A percentile compares a stretch with the other conserved stretches of the same genome.
Conservation (phyloP, 805 yeast genomes). For the Cyberlindnera americana region DNA sequence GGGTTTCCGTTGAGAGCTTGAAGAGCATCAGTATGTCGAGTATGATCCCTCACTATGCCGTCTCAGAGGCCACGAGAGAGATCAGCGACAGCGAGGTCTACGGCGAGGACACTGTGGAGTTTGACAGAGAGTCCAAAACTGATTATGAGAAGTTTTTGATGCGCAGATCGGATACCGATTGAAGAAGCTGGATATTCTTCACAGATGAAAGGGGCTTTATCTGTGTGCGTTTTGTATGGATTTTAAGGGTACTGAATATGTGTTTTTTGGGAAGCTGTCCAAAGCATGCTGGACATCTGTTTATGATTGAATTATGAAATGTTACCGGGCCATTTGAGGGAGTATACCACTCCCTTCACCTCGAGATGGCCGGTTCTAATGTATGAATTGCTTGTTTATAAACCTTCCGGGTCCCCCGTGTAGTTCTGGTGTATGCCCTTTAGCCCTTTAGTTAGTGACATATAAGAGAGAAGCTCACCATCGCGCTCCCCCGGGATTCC, state of each 20-base stretch:
- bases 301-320: background rate
- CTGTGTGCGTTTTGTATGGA: no score
- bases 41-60: conserved; percentile 28
- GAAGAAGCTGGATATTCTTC: background rate
- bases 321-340: background rate
- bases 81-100: conserved; percentile 10
- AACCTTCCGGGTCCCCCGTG: no score
- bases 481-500: no score
- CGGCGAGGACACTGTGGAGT: conserved; percentile 16
- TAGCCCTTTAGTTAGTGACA: no score
- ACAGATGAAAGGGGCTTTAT: background rate
- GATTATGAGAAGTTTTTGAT: conserved; percentile 25
- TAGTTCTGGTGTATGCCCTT: no score
- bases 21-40: conserved; percentile 26
- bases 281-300: no score
- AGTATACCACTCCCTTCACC: background rate
- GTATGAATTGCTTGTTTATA: conserved; percentile 2
- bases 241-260: no score
- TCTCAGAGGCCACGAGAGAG: conserved; percentile 13
- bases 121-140: conserved; percentile 19
- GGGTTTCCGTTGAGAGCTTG: conserved; percentile 20
- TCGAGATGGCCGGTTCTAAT: conserved; percentile 1
- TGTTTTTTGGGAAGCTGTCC: no score
- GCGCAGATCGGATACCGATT: conserved; percentile 9
- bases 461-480: no score